Base-by-base conservation (phyloP, 805 yeast species). In the Saturnispora sekii region DNA sequence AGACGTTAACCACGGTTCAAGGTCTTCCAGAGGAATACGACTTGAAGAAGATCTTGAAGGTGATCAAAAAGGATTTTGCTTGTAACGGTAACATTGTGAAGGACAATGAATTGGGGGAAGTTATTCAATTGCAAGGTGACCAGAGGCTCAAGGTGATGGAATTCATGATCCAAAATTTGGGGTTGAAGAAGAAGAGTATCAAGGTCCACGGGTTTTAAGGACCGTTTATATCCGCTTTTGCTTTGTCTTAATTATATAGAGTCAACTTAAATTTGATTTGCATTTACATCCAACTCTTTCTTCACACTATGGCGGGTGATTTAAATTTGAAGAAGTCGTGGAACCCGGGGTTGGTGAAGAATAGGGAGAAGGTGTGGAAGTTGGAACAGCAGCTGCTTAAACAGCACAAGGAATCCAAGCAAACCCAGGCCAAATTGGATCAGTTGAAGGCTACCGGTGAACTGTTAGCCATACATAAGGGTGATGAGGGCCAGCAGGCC, bases 71-170 rank as follows among this genome's bases (percentile, higher is more conserved):
- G 69, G 97, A 93, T 66, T 90, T 93, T 65, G 98, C 97, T 55
- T 93, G 97, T 72, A 90, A 90, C 68, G 98, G 98, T 68, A 90
- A 89, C 71, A 86, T 90, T 62, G 97, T 88, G 66, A 88, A 87
- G 67, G 97, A 90, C 68, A 86, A 81, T 40, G 97, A 90, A 63
- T 76, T 88, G 69, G 98, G 97, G 52, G 95, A 90, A 62, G 93
- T 90, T 59, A 88, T 90, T 59, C 98, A 90, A 75, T 74, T 90
- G 67, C 97, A 93, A 74, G 98, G 98, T 67, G 98, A 90, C 65
- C 98, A 90, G 74, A 86, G 98, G 74, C 84, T 87, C 54, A 90
- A 90, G 67, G 96, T 90, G 51, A 79, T 84, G 74, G 96, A 88
- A 66, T 90, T 90, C 60, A 78, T 90, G 73, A 81, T 86, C 58